phyloP scores from a whole-genome alignment of 495 filamentous ascomycete genomes.

The Trichoderma asperelloides region DNA sequence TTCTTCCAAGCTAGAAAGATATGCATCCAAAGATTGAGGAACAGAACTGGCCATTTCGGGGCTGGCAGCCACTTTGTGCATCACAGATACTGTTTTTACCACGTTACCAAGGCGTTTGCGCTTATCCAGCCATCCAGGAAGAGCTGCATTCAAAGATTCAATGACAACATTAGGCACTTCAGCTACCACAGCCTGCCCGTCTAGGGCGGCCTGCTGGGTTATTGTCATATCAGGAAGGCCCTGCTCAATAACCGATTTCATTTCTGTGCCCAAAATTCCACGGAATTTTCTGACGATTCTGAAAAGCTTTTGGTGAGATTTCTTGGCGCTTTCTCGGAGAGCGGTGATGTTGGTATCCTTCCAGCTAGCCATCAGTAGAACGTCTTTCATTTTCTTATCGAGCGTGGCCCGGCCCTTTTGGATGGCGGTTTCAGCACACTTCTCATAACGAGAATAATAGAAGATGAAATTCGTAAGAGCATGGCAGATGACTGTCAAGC shows the following conservation, averaged over 20 bases:
- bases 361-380: constrained; percentile 85
- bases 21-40: constrained; percentile 52
- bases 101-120: constrained; percentile 47
- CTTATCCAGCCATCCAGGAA: constrained; percentile 3
- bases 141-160: constrained; percentile 14
- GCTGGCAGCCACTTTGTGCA: constrained; percentile 38
- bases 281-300: constrained; percentile 86
- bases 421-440: constrained; percentile 52
- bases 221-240: constrained; percentile 49
- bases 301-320: constrained; percentile 86
- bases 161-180: constrained; percentile 14
- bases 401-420: constrained; percentile 52
- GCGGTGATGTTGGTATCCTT: constrained; percentile 92
- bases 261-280: constrained; percentile 59
- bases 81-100: constrained; percentile 48
- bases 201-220: not conserved
- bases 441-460: constrained; percentile 61
- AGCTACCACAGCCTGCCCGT: not conserved
- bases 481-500: constrained; percentile 42
- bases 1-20: constrained; percentile 55
- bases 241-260: constrained; percentile 52
- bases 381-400: constrained; percentile 81
- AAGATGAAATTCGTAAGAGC: constrained; percentile 69
- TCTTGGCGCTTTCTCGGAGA: constrained; percentile 74
- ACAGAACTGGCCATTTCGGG: constrained; percentile 46